Base-by-base conservation (phyloP, 2,329 filamentous ascomycete genomes). In the Aureobasidium sp. region DNA sequence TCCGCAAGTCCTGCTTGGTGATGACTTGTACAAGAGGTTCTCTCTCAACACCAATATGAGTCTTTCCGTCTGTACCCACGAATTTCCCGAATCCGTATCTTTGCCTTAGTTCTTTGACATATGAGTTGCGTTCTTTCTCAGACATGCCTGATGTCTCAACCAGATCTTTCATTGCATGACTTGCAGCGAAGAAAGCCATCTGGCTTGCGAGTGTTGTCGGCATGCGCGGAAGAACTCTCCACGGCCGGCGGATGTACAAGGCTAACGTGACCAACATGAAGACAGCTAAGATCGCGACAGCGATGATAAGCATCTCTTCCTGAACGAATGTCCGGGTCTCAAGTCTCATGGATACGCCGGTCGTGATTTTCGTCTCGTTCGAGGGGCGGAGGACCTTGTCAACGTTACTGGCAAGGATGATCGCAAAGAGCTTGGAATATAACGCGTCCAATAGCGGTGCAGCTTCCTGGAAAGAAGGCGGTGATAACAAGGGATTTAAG, bases 1-100 rank as follows among this genome's bases (percentile, higher is more conserved):
- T 8, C 6, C 32, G 32, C 32, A 34, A 34, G 9, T 62, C 59
- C 6, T 26, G 5, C n/a, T 62, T 62, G 20, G 27, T 55, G 17
- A 62, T 20, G 13, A 62, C 37, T 4, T 46, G 50, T 26, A 68
- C 64, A 59, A 77, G 77, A 0, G 78, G 77, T 27, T 78, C 73
- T 27, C 75, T 68, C 37, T 86, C 83, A 47, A 85, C 79, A 0
- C 83, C 83, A 0, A 81, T 63, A 61, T 84, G 80, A 0, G 72
- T 69, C 8, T 72, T 72, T 0, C 80, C 78, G 65, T 85, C 82
- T 0, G 66, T 67, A 0, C 81, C 82, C 1, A 81, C 59, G 60
- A 76, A 85, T 0, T 72, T 73, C 0, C 83, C 82, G 66, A 80
- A 85, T 0, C 78, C 79, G 60, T 79, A 80, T 0, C 62, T 66